Base-by-base conservation (phyloP, 2,329 filamentous ascomycete genomes). In the Ceratocystis variospora region DNA sequence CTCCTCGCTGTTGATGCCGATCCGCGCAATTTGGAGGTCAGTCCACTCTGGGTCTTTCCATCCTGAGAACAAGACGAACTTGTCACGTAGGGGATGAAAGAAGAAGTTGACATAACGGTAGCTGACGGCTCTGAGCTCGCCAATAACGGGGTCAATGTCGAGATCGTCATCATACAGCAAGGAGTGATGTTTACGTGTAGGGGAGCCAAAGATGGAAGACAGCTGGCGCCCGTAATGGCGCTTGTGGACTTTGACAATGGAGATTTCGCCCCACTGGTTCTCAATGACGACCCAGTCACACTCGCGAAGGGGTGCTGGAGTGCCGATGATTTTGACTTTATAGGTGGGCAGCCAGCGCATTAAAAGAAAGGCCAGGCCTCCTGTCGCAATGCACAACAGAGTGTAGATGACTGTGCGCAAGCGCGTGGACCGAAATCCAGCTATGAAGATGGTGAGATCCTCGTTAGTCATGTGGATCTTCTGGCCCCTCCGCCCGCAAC, bases 1-100 rank as follows among this genome's bases (percentile, higher is more conserved):
- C 73, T 96, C 91, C 63, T 97, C 94, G 67, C 86, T 88, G 73
- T 96, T 90, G 55, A 99, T 83, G 5, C 94, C 94, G 64, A 79
- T 79, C 66, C 91, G 86, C 68, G 96, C 85, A 5, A 83, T 78
- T 67, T 86, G 84, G 1, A 93, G 83, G 72, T 90, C 84, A 1
- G 83, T 89, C 94, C 94, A 99, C 28, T 83, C 78, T 0, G 93
- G 91, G 72, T 99, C 94, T 75, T 95, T 96, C 94, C 94, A 99
- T 41, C 89, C 90, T 72, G 86, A 92, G 67, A 87, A 89, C 2
- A 95, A 80, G 33, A 92, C 78, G 70, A 97, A 97, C 75, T 88
- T 94, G 76, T 96, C 94, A 72, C 89, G 88, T 12, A 90, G 73
- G 0, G 93, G 91, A 72, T 99, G 90, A 73, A 89, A 97, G 73